Percentiles rank a stretch among this genome's conserved stretches.
phyloP scores from a whole-genome alignment of 2,329 filamentous ascomycete species.

The Fusarium sp. region DNA sequence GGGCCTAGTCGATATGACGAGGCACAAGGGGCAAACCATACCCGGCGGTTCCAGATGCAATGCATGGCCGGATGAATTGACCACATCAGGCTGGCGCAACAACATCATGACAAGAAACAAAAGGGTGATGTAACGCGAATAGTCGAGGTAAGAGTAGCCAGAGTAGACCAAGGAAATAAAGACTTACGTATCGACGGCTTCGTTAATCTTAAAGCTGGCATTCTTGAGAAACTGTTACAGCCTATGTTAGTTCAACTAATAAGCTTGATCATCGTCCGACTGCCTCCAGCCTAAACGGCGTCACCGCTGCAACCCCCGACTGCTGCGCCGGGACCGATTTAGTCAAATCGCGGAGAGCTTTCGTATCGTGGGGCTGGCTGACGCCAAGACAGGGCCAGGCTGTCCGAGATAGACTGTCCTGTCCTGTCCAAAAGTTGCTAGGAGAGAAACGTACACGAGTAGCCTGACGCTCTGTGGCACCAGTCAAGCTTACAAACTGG shows the following conservation, averaged over 20 bases:
- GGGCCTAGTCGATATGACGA: constrained; percentile 38
- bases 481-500: constrained; percentile 57
- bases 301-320: constrained; percentile 32
- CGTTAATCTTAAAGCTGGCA: constrained; percentile 61
- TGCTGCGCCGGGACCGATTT: constrained; percentile 7
- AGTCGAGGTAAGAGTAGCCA: constrained; percentile 23
- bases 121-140: not conserved
- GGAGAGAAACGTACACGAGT: constrained; percentile 53
- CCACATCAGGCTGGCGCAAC: constrained; percentile 17
- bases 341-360: constrained; percentile 17
- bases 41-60: constrained; percentile 20
- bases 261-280: constrained; percentile 17
- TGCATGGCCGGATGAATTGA: constrained; percentile 10
- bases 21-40: constrained; percentile 17
- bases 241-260: constrained; percentile 38
- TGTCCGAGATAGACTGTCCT: not conserved
- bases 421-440: not conserved
- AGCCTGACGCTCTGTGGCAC: constrained; percentile 56
- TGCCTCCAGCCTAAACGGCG: constrained; percentile 26
- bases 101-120: constrained; percentile 2
- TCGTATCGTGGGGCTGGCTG: constrained; percentile 15
- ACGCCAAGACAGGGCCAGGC: constrained; percentile 5
- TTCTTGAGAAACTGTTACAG: constrained; percentile 58
- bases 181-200: constrained; percentile 69
- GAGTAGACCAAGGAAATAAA: constrained; percentile 13